phyloP scores from a whole-genome alignment of 306 rosid genomes.

The Cucurbita argyrosperma region DNA sequence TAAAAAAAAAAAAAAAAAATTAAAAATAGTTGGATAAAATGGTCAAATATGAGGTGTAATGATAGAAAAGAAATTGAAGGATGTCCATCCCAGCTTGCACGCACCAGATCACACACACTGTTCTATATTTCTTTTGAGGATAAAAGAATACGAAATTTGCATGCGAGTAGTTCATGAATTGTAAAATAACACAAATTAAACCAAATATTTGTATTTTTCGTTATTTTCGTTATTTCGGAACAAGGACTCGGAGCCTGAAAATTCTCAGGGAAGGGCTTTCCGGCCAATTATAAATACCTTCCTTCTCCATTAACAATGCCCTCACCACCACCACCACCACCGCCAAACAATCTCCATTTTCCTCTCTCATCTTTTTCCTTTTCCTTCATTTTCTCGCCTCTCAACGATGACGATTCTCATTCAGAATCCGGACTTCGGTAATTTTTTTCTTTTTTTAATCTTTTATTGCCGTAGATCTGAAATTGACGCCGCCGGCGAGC shows the following conservation, averaged over 20 bases:
- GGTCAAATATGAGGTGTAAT: neutral
- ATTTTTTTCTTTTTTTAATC: neutral
- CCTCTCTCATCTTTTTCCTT: neutral
- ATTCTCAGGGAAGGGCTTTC: conserved; percentile 88
- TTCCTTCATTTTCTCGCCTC: neutral
- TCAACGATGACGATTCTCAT: conserved; percentile 52
- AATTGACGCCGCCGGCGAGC: neutral
- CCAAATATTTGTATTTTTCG: neutral
- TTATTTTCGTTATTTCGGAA: conserved; percentile 24
- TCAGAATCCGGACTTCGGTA: conserved; percentile 39
- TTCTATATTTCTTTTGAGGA: neutral
- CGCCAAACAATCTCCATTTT: neutral
- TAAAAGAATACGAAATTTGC: neutral
- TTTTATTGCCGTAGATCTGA: neutral
- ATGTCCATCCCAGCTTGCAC: neutral
- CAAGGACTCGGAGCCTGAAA: conserved; percentile 41
- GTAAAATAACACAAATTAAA: conserved; percentile 1
- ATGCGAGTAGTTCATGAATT: neutral
- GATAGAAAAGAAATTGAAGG: too few relatives aligned
- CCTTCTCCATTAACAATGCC: conserved; percentile 1
- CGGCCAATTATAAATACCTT: conserved; percentile 62
- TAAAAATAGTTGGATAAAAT: too few relatives aligned
- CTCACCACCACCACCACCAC: neutral
- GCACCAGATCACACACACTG: neutral
- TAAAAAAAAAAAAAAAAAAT: too few relatives aligned